Percentiles rank a stretch among this genome's conserved stretches.
phyloP scores from a whole-genome alignment of 2,329 filamentous ascomycete species.

The Colletotrichum australisinense region DNA sequence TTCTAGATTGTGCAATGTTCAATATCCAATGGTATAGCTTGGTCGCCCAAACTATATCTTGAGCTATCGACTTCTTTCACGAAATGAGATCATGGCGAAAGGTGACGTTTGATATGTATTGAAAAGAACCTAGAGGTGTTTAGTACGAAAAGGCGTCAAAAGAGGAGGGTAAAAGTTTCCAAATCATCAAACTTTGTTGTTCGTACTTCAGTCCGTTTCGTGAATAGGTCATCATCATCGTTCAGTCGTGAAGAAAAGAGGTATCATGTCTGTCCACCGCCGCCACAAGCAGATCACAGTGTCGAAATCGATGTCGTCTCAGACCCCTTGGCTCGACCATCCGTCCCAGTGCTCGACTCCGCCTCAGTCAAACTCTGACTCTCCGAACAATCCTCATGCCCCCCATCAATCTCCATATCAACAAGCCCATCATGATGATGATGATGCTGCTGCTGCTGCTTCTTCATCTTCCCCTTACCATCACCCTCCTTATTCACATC shows the following conservation, averaged over 20 bases:
- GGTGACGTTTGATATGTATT: background rate
- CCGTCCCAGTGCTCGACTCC: slow-evolving; percentile 49
- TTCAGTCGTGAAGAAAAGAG: slow-evolving; percentile 16
- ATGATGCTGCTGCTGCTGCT: background rate
- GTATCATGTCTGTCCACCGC: slow-evolving; percentile 37
- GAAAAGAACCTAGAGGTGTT: background rate
- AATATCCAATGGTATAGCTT: background rate
- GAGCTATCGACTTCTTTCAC: background rate
- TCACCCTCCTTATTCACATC: slow-evolving; percentile 34
- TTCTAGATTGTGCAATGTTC: slow-evolving; percentile 59
- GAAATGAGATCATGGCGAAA: background rate
- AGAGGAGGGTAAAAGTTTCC: background rate
- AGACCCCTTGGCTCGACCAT: slow-evolving; percentile 46
- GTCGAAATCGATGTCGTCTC: slow-evolving; percentile 52
- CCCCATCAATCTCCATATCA: slow-evolving; percentile 33
- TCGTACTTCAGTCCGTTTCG: slow-evolving; percentile 1
- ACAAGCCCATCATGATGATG: slow-evolving; percentile 23
- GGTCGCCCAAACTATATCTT: too few species aligned
- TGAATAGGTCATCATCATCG: slow-evolving; percentile 22
- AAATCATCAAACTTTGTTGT: background rate
- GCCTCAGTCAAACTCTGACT: slow-evolving; percentile 51
- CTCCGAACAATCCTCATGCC: slow-evolving; percentile 47
- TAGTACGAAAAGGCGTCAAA: slow-evolving; percentile 3
- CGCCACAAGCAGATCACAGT: background rate
- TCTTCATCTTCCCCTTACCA: slow-evolving; percentile 41